These are phyloP conservation scores for Amborella trichopoda DNA, from an alignment of 164 flowering plant genomes.

Conservation along the genomic window DNA sequence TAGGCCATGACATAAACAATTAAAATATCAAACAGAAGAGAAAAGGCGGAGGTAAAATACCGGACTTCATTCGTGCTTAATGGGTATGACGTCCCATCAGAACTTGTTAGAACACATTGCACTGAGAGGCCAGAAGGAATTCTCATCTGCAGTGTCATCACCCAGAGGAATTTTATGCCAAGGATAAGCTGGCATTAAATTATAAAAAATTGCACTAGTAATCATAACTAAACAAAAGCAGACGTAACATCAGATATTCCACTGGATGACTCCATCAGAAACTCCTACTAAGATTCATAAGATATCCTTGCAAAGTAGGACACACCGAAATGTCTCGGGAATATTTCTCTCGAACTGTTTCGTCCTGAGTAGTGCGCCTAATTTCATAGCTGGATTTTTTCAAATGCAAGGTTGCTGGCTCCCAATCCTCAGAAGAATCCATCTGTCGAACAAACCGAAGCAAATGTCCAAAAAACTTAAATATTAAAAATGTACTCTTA, in stretches of 20 bases:
- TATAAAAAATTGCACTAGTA: neutral
- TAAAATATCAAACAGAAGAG: neutral
- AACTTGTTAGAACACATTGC: conserved; percentile 68
- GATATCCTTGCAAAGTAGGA: neutral
- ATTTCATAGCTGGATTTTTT: conserved; percentile 58
- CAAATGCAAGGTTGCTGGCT: conserved; percentile 43
- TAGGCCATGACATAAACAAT: neutral
- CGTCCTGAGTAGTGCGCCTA: conserved; percentile 35
- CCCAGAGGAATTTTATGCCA: neutral
- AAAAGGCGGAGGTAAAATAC: conserved; percentile 18
- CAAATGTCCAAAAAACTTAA: no score
- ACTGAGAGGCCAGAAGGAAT: conserved; percentile 69
- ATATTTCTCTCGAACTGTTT: conserved; percentile 43
- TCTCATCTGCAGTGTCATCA: conserved; percentile 60
- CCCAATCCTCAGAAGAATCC: conserved; percentile 73
- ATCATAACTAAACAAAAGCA: neutral
- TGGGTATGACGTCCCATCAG: conserved; percentile 70
- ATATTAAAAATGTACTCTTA: no score
- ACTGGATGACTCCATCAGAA: neutral
- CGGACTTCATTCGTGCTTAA: conserved; percentile 54
- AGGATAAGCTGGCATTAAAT: neutral
- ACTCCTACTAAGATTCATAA: neutral
- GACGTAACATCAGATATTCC: neutral
- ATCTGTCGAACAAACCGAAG: conserved; percentile 36
- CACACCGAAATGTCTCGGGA: conserved; percentile 73